Evolutionary conservation across 176 grass and related monocot genomes (phyloP).

Genomic region (Cenchrus fungigraminus): DNA sequence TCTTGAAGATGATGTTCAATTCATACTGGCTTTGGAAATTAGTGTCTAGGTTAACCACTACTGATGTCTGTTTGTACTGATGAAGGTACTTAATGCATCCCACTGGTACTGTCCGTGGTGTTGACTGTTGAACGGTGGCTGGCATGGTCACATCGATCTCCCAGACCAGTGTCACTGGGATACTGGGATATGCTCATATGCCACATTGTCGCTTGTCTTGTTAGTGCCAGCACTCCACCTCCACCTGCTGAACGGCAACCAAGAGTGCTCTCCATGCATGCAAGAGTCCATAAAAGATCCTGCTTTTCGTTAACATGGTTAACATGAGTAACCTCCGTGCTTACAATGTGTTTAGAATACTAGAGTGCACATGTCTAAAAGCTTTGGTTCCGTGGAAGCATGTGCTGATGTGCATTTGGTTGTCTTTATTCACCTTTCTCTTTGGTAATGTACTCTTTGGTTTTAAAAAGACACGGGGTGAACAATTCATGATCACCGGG

Average conservation of each 20-base stretch:
- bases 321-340: neutral
- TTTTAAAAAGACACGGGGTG: neutral
- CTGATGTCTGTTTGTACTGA: neutral
- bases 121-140: neutral
- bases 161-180: neutral
- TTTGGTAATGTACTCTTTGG: neutral
- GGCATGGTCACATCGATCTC: neutral
- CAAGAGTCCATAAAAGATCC: constrained; percentile 14
- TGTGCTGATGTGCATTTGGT: neutral
- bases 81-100: neutral
- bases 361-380: neutral
- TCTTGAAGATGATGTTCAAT: neutral
- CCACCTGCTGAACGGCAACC: too few relatives aligned
- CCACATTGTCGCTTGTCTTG: too few relatives aligned
- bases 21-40: neutral
- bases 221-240: too few relatives aligned
- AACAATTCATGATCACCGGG: neutral
- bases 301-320: neutral
- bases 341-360: neutral
- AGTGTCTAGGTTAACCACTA: neutral
- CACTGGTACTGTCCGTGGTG: neutral
- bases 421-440: constrained; percentile 1
- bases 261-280: too few relatives aligned
- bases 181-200: neutral
- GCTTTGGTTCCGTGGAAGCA: constrained; percentile 4